Evolutionary conservation across 2,329 filamentous ascomycete genomes (phyloP).

Genomic region (Fusarium paranaense): DNA sequence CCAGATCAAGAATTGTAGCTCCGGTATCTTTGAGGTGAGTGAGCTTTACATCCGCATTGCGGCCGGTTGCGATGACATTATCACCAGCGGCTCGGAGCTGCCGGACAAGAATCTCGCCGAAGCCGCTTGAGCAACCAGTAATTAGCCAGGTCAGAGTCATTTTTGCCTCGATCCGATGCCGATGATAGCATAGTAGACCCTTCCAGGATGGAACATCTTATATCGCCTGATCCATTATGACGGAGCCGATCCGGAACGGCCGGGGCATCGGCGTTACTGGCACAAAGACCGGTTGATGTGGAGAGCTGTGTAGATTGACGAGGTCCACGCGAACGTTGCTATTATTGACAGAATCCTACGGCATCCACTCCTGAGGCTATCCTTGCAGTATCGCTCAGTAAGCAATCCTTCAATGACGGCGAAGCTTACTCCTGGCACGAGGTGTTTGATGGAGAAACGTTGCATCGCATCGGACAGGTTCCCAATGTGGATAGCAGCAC

Average conservation of each 20-base stretch:
- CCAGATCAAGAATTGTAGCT: constrained; percentile 34
- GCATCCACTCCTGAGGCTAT: not conserved
- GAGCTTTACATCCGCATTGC: constrained; percentile 49
- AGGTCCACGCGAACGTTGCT: not conserved
- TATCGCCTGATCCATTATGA: not conserved
- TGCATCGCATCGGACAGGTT: not conserved
- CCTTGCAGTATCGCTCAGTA: not conserved
- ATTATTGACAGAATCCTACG: not conserved
- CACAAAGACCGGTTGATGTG: not conserved
- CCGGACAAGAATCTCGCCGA: constrained; percentile 52
- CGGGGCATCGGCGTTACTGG: not conserved
- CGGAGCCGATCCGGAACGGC: not conserved
- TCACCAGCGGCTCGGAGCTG: constrained; percentile 53
- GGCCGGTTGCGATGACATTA: constrained; percentile 56
- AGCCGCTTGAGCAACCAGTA: constrained; percentile 58
- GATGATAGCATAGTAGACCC: not conserved
- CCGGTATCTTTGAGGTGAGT: constrained; percentile 46
- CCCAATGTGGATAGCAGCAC: not conserved
- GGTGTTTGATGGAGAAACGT: not conserved
- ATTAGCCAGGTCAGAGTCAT: constrained; percentile 52
- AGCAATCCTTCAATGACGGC: not conserved
- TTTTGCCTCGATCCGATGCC: not conserved
- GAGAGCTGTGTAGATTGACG: not conserved
- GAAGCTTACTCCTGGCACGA: not conserved
- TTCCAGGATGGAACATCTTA: not conserved